A percentile compares a stretch with the other conserved stretches of the same genome.
Evolutionary conservation across 768 basidiomycete genomes (phyloP).

Genomic region (Phylloporus sp.): DNA sequence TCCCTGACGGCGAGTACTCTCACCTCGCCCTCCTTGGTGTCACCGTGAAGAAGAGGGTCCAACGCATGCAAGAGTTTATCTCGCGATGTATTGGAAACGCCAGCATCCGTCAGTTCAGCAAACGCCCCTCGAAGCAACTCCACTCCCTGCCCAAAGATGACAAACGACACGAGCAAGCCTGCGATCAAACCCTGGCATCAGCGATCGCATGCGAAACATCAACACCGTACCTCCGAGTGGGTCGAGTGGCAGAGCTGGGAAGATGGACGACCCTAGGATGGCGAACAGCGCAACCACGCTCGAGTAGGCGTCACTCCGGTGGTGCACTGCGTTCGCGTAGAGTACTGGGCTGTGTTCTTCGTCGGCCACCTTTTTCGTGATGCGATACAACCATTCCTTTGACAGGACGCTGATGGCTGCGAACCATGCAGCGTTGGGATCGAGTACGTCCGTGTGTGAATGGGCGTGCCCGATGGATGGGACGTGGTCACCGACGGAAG

Average conservation of each 20-base stretch:
- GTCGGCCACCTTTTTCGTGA: constrained; percentile 85
- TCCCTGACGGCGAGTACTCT: constrained; percentile 43
- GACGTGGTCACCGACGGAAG: constrained; percentile 50
- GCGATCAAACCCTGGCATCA: constrained; percentile 5
- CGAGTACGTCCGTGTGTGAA: constrained; percentile 53
- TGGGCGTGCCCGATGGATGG: constrained; percentile 52
- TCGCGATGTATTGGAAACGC: constrained; percentile 56
- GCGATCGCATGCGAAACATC: not conserved
- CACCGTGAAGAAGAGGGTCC: constrained; percentile 44
- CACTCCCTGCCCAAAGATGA: constrained; percentile 79
- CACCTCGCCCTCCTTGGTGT: constrained; percentile 20
- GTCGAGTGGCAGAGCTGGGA: constrained; percentile 84
- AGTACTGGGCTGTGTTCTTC: constrained; percentile 89
- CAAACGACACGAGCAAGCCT: constrained; percentile 81
- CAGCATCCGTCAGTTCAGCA: constrained; percentile 79
- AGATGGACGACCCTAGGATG: constrained; percentile 84
- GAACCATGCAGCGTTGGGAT: constrained; percentile 97
- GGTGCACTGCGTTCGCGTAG: constrained; percentile 94
- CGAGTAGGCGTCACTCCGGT: constrained; percentile 95
- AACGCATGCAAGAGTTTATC: constrained; percentile 52
- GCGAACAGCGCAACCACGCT: constrained; percentile 88
- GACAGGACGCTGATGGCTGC: constrained; percentile 71
- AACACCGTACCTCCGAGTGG: constrained; percentile 84
- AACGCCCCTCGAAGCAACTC: constrained; percentile 63
- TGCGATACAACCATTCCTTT: constrained; percentile 92